These are phyloP conservation scores for Quercus aquifolioides DNA, from an alignment of 306 rosid species.

Conservation along the genomic window DNA sequence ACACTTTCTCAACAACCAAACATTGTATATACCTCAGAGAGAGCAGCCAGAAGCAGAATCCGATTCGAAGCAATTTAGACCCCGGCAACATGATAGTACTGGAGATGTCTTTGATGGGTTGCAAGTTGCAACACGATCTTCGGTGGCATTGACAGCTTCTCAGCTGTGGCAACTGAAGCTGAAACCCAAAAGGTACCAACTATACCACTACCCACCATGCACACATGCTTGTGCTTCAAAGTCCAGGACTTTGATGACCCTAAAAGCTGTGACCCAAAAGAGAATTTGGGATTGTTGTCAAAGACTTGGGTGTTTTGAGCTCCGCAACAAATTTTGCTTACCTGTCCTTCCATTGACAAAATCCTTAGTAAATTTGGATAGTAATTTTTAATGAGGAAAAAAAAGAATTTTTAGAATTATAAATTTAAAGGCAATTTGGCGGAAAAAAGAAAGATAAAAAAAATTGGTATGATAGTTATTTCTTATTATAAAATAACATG, in stretches of 20 bases:
- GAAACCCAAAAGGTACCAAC: constrained; percentile 43
- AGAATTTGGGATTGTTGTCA: constrained; percentile 44
- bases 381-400: no score
- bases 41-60: no score
- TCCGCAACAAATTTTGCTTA: constrained; percentile 59
- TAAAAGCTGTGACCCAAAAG: constrained; percentile 48
- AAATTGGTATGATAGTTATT: no score
- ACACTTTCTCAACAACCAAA: no score
- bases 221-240: constrained; percentile 42
- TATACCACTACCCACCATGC: constrained; percentile 15
- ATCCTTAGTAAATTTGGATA: no score
- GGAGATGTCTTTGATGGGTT: constrained; percentile 85
- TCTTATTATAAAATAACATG: no score
- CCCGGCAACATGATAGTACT: constrained; percentile 77
- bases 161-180: constrained; percentile 67
- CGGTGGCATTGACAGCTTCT: constrained; percentile 68
- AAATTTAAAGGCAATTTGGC: no score
- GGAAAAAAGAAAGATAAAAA: no score
- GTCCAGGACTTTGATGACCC: constrained; percentile 43
- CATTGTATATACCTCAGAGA: no score
- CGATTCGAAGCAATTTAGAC: no score
- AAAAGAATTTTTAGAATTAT: no score
- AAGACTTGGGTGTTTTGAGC: constrained; percentile 51
- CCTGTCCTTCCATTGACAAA: constrained; percentile 14
- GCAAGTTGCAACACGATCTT: constrained; percentile 88